Base-by-base conservation (phyloP, 306 rosid species). In the Cucurbita ficifolia region DNA sequence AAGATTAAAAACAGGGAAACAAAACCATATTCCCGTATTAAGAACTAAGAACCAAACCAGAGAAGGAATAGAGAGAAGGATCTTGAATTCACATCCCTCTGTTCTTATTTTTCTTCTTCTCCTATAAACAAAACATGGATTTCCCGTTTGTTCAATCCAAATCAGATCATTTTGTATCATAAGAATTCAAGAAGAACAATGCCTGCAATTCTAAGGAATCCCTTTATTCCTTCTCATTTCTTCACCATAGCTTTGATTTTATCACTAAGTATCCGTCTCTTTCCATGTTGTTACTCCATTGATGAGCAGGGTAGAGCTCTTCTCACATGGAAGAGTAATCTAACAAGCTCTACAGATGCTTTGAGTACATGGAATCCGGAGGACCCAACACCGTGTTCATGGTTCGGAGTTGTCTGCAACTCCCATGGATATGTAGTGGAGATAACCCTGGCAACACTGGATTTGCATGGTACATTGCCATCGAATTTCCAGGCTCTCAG, bases 111-210 rank as follows among this genome's bases (percentile, higher is more conserved):
- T 11, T 65, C 53, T 21, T 22, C 33, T 80, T 79, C 67, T 76
- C 80, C 89, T 89, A 89, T 94, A 94, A 89, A 88, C 97, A 91
- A 91, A 87, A 85, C 90, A 95, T 89, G 97, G 92, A 89, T 58
- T 87, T 91, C 85, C 89, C 78, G 96, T 87, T 86, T 87, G 89
- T 81, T 70, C 99, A 87, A 86, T 95, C 95, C 95, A 86, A 91
- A 86, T 85, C 89, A 82, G 72, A 89, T 81, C 81, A 83, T 70
- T 86, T 17, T 10, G 4, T 70, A 60, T 76, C 65, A 83, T 82
- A 82, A 76, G 83, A 87, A 73, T 76, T 85, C 68, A 88, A 79
- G 87, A 77, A 80, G 84, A 77, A 80, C 85, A 85, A 95, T 95
- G 99, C 84, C 96, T 94, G 86, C 79, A 82, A 76, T 24, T 87